phyloP scores from a whole-genome alignment of 768 basidiomycete species.

The Leccinum uliginosum region DNA sequence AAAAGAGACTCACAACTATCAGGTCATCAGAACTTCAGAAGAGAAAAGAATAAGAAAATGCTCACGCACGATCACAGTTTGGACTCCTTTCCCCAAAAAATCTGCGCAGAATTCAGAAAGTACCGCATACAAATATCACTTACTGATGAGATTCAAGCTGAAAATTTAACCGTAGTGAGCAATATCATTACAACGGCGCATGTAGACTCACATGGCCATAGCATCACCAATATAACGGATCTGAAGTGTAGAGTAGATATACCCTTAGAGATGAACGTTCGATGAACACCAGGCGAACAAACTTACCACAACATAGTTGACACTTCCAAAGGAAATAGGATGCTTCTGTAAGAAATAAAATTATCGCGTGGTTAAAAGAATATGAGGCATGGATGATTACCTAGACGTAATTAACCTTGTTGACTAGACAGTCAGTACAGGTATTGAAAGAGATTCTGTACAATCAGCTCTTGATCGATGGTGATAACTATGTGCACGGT shows the following conservation, averaged over 20 bases:
- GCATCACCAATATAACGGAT: conserved; percentile 12
- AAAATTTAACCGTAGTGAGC: background rate
- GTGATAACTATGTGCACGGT: conserved; percentile 6
- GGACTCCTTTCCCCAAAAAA: conserved; percentile 5
- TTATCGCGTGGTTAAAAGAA: background rate
- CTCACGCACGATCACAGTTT: conserved; percentile 7
- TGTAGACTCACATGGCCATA: conserved; percentile 7
- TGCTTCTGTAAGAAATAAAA: conserved; percentile 1
- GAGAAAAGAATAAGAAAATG: background rate
- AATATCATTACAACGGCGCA: background rate
- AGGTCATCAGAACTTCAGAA: conserved; percentile 4
- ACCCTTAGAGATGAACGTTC: background rate
- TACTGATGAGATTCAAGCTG: conserved; percentile 15
- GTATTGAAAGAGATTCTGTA: background rate
- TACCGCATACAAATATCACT: background rate
- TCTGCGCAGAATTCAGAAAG: background rate
- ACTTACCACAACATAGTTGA: conserved; percentile 11
- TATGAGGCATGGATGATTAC: background rate
- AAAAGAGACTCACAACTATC: conserved; percentile 15
- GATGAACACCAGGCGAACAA: background rate
- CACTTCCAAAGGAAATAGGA: conserved; percentile 11
- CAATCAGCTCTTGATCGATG: background rate
- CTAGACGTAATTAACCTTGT: background rate
- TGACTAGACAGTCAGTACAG: background rate
- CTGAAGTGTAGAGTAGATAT: background rate